A percentile compares a stretch with the other conserved stretches of the same genome.
phyloP scores from a whole-genome alignment of 106 monocot species.

The Acorus gramineus region DNA sequence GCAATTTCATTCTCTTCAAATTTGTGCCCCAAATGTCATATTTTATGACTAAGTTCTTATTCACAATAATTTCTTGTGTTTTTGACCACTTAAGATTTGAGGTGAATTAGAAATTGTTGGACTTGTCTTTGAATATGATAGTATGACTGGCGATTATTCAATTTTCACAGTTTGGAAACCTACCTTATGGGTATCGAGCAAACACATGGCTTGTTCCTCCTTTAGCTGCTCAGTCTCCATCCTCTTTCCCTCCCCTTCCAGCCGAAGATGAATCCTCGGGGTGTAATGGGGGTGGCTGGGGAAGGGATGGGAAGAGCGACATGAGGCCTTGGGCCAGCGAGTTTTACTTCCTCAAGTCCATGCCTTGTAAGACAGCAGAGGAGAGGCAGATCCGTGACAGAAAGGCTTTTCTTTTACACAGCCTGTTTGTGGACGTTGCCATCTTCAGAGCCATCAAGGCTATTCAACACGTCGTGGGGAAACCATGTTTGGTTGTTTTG shows the following conservation, averaged over 20 bases:
- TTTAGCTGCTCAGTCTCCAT: constrained; percentile 64
- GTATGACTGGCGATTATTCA: not conserved
- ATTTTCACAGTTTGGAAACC: constrained; percentile 90
- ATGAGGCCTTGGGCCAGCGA: constrained; percentile 71
- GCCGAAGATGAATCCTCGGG: constrained; percentile 89
- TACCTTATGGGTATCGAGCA: constrained; percentile 94
- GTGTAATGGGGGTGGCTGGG: constrained; percentile 92
- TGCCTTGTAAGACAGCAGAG: constrained; percentile 92
- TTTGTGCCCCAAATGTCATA: too few relatives aligned
- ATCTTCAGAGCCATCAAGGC: constrained; percentile 72
- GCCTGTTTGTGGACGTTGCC: constrained; percentile 88
- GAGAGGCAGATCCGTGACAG: constrained; percentile 92
- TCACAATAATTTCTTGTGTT: too few relatives aligned
- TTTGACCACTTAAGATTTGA: too few relatives aligned
- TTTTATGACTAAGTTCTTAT: too few relatives aligned
- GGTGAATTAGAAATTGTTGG: too few relatives aligned
- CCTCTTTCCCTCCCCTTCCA: constrained; percentile 69
- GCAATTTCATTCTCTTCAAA: too few relatives aligned
- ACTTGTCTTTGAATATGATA: too few relatives aligned
- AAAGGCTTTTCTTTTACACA: constrained; percentile 84
- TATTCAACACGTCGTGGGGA: constrained; percentile 53
- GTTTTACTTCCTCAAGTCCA: constrained; percentile 60
- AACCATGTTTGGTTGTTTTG: constrained; percentile 3
- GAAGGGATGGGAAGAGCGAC: constrained; percentile 60
- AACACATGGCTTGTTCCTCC: constrained; percentile 99